Conservation (phyloP, 2,329 filamentous ascomycete genomes). For the Ilyonectria sp. region DNA sequence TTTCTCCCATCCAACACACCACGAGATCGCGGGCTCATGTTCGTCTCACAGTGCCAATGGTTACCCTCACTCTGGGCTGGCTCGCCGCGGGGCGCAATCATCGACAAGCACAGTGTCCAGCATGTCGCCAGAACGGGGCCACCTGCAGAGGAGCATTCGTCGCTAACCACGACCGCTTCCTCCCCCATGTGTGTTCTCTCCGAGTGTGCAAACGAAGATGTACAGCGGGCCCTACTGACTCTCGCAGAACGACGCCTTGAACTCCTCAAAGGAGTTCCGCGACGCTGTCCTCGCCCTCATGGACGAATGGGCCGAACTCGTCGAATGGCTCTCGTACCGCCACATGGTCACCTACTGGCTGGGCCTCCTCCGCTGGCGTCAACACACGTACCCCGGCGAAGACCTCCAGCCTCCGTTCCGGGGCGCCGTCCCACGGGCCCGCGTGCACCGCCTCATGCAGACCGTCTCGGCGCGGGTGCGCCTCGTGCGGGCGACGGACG, state of each 20-base stretch:
- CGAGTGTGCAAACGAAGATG: neutral
- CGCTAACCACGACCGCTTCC: neutral
- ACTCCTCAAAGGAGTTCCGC: slow-evolving; percentile 1
- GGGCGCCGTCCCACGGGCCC: neutral
- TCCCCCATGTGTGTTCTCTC: slow-evolving; percentile 2
- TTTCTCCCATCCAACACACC: neutral
- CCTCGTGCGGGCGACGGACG: neutral
- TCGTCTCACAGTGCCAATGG: neutral
- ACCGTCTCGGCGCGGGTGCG: neutral
- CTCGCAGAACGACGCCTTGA: neutral
- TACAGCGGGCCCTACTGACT: neutral
- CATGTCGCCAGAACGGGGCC: neutral
- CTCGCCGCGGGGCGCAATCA: neutral
- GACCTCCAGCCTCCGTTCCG: neutral
- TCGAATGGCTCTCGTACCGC: slow-evolving; percentile 31
- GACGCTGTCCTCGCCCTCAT: slow-evolving; percentile 12
- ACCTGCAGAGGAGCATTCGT: neutral
- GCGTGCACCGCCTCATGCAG: slow-evolving; percentile 8
- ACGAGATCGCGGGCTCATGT: neutral
- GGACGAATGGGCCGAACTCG: slow-evolving; percentile 24
- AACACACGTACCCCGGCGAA: neutral
- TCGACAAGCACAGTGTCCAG: neutral
- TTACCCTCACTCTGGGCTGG: neutral
- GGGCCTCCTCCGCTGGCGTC: slow-evolving; percentile 23
- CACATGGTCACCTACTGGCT: slow-evolving; percentile 30